Evolutionary conservation across 441 rosid genomes (phyloP), one percentile per base, ranked within the genome.

Genomic region (Hypseocharis bilobata): DNA sequence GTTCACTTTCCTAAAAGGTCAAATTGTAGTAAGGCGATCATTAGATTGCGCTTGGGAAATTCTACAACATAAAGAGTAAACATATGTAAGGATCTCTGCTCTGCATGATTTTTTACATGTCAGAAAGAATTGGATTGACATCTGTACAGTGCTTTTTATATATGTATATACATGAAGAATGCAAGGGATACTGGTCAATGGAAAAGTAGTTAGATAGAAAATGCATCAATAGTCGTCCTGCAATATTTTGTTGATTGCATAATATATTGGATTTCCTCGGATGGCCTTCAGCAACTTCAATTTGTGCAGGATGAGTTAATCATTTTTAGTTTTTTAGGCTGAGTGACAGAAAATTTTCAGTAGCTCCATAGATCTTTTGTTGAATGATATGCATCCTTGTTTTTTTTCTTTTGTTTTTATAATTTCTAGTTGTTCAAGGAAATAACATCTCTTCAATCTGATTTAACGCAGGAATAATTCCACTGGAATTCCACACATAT

Each of bases 401-500:
- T 13, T 40, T 54, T 2, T 25, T 26, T 25, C n/a, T n/a, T n/a
- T n/a, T n/a, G n/a, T n/a, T 0, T 10, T 54, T 54, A 23, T 54
- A 25, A 26, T 54, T 54, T 11, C 3, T 54, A 49, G 20, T 63
- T 62, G 26, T 38, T 36, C 16, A 20, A 63, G 57, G 17, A 66
- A 64, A 51, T 63, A 30, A 55, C n/a, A 20, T 54, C 29, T 67
- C 19, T 63, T 30, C 25, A 36, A 7, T 66, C 59, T 45, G 63
- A 64, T 36, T 64, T 29, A n/a, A 66, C 83, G 83, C 81, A 92
- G 97, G 72, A 83, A 85, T 74, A 92, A 90, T 86, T 92, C 98
- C 45, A 87, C 96, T 60, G 98, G 97, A 66, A 88, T 92, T 74
- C 97, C 98, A 25, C 98, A 90, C 85, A 90, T 92, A 71, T 70